Percentiles rank a stretch among this genome's conserved stretches.
Evolutionary conservation across 805 yeast species (phyloP).

Genomic region (Saccharomyces jurei): DNA sequence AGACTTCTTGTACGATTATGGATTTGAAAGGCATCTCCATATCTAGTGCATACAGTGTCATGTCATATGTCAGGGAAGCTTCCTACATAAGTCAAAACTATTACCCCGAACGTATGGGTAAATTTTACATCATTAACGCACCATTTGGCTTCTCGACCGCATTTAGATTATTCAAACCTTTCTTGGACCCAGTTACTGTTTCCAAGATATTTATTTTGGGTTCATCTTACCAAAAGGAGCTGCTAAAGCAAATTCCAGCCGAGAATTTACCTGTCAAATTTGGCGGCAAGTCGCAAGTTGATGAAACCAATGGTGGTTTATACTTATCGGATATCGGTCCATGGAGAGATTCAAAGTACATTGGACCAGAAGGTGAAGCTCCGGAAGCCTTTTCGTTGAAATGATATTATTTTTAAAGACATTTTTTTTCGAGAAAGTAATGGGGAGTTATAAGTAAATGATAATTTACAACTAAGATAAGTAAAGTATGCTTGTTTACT

Average conservation of each 20-base stretch:
- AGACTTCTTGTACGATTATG: conserved; percentile 92
- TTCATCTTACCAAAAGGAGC: conserved; percentile 66
- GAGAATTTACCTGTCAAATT: conserved; percentile 87
- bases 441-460: neutral
- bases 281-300: conserved; percentile 71
- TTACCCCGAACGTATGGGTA: conserved; percentile 99
- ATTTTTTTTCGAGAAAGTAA: neutral
- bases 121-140: conserved; percentile 88
- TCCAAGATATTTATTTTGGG: conserved; percentile 88
- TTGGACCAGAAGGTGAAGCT: conserved; percentile 95
- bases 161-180: conserved; percentile 82
- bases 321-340: conserved; percentile 90
- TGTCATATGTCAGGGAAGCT: conserved; percentile 85
- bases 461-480: neutral
- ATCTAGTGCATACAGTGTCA: conserved; percentile 73
- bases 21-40: conserved; percentile 92
- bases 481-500: neutral
- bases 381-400: conserved; percentile 45
- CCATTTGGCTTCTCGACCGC: conserved; percentile 97
- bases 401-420: neutral
- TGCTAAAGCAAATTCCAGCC: conserved; percentile 85
- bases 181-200: conserved; percentile 95
- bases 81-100: conserved; percentile 91
- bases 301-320: conserved; percentile 68
- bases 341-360: conserved; percentile 84